phyloP scores from a whole-genome alignment of 345 rosid genomes.

The Linum tenue region DNA sequence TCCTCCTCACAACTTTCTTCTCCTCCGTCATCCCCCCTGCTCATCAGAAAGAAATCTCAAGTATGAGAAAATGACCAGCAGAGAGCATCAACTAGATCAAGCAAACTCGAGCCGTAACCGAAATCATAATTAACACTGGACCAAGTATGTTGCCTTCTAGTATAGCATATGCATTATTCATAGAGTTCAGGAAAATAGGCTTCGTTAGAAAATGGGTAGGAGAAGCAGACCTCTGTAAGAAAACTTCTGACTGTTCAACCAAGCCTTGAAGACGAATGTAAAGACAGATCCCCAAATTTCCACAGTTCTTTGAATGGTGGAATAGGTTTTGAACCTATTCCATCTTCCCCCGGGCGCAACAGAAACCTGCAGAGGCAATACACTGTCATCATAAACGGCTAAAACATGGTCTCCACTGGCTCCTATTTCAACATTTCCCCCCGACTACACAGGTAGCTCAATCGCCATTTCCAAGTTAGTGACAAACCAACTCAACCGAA shows the following conservation, averaged over 20 bases:
- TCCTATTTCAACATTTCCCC: too few species aligned
- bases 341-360: conserved; percentile 94
- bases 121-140: neutral
- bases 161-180: neutral
- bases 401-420: too few species aligned
- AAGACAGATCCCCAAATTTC: conserved; percentile 96
- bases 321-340: conserved; percentile 92
- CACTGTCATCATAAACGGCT: neutral
- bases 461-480: neutral
- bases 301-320: conserved; percentile 82
- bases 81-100: neutral
- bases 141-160: neutral
- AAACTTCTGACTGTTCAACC: conserved; percentile 80
- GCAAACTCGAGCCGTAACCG: neutral
- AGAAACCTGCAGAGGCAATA: conserved; percentile 58
- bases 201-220: neutral
- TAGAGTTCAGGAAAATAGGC: too few species aligned
- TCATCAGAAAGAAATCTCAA: neutral
- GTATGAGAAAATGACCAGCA: neutral
- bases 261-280: conserved; percentile 61
- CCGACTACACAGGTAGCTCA: neutral
- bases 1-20: conserved; percentile 58
- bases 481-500: neutral
- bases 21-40: conserved; percentile 90
- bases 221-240: conserved; percentile 57